These are phyloP conservation scores for Tylopilus rubrobrunneus DNA, from an alignment of 768 basidiomycete genomes.

Conservation along the genomic window DNA sequence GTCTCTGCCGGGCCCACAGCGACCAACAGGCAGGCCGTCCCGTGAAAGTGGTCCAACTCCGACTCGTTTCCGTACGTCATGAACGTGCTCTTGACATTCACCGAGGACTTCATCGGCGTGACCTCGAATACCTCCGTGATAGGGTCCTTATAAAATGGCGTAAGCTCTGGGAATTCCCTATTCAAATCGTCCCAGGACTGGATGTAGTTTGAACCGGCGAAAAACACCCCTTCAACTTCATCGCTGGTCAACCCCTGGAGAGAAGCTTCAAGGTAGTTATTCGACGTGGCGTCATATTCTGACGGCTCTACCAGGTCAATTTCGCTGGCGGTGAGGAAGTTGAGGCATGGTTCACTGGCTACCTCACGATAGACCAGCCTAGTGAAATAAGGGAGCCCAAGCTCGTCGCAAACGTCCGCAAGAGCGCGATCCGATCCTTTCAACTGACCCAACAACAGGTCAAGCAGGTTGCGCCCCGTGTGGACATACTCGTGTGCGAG, in stretches of 20 bases:
- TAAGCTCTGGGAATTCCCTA: neutral
- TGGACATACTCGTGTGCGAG: constrained; percentile 12
- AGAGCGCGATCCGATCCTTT: constrained; percentile 12
- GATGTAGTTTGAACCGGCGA: neutral
- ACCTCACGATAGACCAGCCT: neutral
- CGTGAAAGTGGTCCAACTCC: constrained; percentile 2
- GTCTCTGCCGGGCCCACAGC: constrained; percentile 1
- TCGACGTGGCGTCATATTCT: neutral
- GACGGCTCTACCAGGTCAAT: neutral
- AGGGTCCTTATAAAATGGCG: neutral
- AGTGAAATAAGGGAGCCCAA: constrained; percentile 3
- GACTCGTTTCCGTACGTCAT: constrained; percentile 2
- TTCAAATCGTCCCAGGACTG: too few species aligned
- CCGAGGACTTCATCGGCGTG: constrained; percentile 7
- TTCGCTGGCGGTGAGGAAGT: neutral
- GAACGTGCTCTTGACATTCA: neutral
- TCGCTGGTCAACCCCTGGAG: neutral
- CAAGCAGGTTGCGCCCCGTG: neutral
- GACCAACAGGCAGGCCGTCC: constrained; percentile 12
- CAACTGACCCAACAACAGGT: constrained; percentile 2
- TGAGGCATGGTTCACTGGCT: fast-evolving
- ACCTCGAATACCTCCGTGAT: constrained; percentile 5
- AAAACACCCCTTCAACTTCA: neutral
- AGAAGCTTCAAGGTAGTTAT: neutral
- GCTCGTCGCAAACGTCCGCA: constrained; percentile 1